Percentiles rank a stretch among this genome's conserved stretches.
phyloP scores from a whole-genome alignment of 441 rosid genomes.

The Macaranga tanarius region DNA sequence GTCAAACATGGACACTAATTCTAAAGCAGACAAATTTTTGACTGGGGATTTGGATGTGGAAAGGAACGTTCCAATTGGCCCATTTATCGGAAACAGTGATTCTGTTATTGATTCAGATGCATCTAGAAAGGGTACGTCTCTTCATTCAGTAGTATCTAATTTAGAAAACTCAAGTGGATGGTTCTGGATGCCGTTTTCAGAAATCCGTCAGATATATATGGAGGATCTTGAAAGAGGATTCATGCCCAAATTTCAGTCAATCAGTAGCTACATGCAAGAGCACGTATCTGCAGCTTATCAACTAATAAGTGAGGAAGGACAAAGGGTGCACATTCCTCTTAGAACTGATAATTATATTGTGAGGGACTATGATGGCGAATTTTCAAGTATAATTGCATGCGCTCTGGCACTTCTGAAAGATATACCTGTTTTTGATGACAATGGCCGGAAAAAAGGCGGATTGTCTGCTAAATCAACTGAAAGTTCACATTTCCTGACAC shows the following conservation, averaged over 20 bases:
- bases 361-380: conserved; percentile 87
- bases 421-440: conserved; percentile 32
- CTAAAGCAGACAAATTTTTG: not conserved
- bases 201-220: conserved; percentile 51
- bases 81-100: conserved; percentile 26
- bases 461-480: conserved; percentile 31
- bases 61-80: conserved; percentile 38
- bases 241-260: conserved; percentile 52
- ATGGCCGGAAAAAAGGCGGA: conserved; percentile 34
- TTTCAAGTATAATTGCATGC: conserved; percentile 91
- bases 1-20: conserved; percentile 10
- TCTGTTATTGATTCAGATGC: conserved; percentile 26
- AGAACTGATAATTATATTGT: conserved; percentile 54
- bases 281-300: conserved; percentile 45
- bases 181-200: conserved; percentile 84
- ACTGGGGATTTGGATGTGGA: conserved; percentile 41
- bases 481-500: conserved; percentile 31
- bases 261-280: conserved; percentile 40
- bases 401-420: conserved; percentile 66
- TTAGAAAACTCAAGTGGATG: conserved; percentile 56
- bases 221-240: conserved; percentile 61
- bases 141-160: conserved; percentile 36
- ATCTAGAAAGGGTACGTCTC: conserved; percentile 29
- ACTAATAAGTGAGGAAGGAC: conserved; percentile 71
- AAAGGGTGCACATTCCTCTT: conserved; percentile 73